Evolutionary conservation across 1,284 basidiomycete genomes (phyloP), one percentile per base, ranked within the genome.

Genomic region (Malassezia obtusa): DNA sequence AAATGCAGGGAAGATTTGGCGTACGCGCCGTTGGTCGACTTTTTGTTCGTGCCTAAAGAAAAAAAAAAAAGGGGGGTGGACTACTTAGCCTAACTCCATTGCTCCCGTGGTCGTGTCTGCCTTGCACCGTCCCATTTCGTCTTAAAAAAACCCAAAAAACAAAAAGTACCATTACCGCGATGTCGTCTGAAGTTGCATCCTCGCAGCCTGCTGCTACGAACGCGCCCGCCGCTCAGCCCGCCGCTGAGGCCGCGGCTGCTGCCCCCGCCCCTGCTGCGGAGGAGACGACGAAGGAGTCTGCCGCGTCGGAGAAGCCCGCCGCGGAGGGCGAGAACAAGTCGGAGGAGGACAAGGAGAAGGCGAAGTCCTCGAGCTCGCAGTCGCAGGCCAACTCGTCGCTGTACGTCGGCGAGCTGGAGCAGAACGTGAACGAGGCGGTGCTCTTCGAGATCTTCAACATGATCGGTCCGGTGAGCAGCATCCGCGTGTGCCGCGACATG

Each of bases 381-480:
- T 51, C 49, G 50, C 59, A 57, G 43, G 58, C 63, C 52, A 75
- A 72, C 64, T 77, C 91, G 33, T 94, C 89, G 59, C 87, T 99
- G 72, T 98, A 99, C 78, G 94, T 98, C 62, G 94, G 94, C 63
- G 94, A 99, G 80, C 86, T 99, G 67, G 94, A 98, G 78, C 84
- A 86, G 65, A 86, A 86, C 63, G 92, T 99, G 77, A 90, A 91
- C 48, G 94, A 99, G 81, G 92, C 94, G 59, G 96, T 96, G 88
- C 82, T 99, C 58, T 99, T 96, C 75, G 94, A 98, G 81, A 98
- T 99, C 76, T 99, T 99, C 82, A 95, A 92, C 78, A 94, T 98
- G 89, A 89, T 98, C 77, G 94, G 94, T 55, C 91, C 92, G 53
- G 94, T 99, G 63, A 90, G 90, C 58, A 91, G 88, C 77, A 98